Percentiles rank a stretch among this genome's conserved stretches.
Evolutionary conservation across 1,139 yeast genomes (phyloP).

Genomic region (Candida sanyaensis): DNA sequence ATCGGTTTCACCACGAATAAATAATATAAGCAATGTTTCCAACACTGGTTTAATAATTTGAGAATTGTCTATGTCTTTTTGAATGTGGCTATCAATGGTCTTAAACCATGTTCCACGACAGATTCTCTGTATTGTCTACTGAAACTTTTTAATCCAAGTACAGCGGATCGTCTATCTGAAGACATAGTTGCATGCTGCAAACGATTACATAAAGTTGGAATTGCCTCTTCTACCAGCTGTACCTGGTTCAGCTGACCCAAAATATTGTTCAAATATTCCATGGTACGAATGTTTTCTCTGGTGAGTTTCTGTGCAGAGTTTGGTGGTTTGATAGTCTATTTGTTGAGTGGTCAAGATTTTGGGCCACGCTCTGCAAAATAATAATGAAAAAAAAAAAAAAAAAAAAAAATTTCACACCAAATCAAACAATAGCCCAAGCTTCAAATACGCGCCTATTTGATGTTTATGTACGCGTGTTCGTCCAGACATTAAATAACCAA

Average conservation of each 20-base stretch:
- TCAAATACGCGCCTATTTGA: neutral
- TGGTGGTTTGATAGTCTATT: neutral
- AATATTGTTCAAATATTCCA: slow-evolving; percentile 46
- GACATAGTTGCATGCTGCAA: slow-evolving; percentile 79
- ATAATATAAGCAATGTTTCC: slow-evolving; percentile 81
- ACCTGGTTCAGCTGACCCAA: slow-evolving; percentile 43
- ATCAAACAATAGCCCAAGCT: neutral
- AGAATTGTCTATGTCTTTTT: slow-evolving; percentile 65
- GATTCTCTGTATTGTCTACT: slow-evolving; percentile 86
- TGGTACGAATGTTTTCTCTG: slow-evolving; percentile 12
- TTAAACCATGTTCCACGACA: slow-evolving; percentile 85
- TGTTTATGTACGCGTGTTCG: neutral
- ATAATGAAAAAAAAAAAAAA: neutral
- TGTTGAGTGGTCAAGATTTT: slow-evolving; percentile 2
- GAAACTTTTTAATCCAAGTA: slow-evolving; percentile 85
- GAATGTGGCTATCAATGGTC: slow-evolving; percentile 71
- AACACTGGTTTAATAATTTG: slow-evolving; percentile 79
- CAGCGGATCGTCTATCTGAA: slow-evolving; percentile 89
- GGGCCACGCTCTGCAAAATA: neutral
- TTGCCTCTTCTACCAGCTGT: slow-evolving; percentile 77
- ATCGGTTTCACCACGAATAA: slow-evolving; percentile 65
- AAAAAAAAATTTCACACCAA: neutral
- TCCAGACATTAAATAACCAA: neutral
- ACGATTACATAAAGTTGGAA: slow-evolving; percentile 85
- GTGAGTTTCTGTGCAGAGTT: neutral